Evolutionary conservation across 2,329 filamentous ascomycete genomes (phyloP).

Genomic region (Coniochaeta sp.): DNA sequence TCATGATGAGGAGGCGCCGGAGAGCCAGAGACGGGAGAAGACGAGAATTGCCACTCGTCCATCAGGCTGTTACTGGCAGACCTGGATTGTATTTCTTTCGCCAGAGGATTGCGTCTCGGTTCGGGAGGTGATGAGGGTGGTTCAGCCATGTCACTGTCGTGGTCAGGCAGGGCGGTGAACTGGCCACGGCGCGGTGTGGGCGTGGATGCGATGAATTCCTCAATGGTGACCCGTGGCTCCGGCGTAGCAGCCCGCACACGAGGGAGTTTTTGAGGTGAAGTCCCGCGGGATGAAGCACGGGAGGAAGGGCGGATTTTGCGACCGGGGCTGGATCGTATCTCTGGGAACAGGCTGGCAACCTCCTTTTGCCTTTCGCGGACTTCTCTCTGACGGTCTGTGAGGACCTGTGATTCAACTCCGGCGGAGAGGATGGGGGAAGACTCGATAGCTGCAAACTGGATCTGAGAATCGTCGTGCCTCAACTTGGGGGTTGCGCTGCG

Average conservation of each 20-base stretch:
- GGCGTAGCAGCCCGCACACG: constrained; percentile 33
- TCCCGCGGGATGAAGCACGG: not conserved
- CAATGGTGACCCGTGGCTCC: constrained; percentile 31
- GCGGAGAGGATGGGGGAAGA: constrained; percentile 44
- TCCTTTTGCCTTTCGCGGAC: constrained; percentile 66
- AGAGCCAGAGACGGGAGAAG: constrained; percentile 46
- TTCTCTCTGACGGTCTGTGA: constrained; percentile 76
- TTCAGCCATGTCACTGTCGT: constrained; percentile 40
- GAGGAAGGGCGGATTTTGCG: constrained; percentile 2
- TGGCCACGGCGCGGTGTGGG: constrained; percentile 53
- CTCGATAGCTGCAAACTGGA: constrained; percentile 65
- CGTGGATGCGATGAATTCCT: constrained; percentile 50
- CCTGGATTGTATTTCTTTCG: constrained; percentile 43
- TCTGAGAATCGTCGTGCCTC: constrained; percentile 75
- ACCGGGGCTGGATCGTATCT: constrained; percentile 50
- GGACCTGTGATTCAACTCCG: constrained; percentile 57
- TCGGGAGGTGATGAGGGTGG: constrained; percentile 53
- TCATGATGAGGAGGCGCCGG: constrained; percentile 27
- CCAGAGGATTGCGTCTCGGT: constrained; percentile 42
- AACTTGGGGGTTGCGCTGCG: constrained; percentile 36
- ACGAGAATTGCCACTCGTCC: constrained; percentile 46
- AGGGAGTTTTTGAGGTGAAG: constrained; percentile 2
- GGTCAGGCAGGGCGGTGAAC: constrained; percentile 35
- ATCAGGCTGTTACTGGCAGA: constrained; percentile 31
- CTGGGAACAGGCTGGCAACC: constrained; percentile 58